Conservation (phyloP, 202 grass and related monocot genomes). For the Carex arenaria region DNA sequence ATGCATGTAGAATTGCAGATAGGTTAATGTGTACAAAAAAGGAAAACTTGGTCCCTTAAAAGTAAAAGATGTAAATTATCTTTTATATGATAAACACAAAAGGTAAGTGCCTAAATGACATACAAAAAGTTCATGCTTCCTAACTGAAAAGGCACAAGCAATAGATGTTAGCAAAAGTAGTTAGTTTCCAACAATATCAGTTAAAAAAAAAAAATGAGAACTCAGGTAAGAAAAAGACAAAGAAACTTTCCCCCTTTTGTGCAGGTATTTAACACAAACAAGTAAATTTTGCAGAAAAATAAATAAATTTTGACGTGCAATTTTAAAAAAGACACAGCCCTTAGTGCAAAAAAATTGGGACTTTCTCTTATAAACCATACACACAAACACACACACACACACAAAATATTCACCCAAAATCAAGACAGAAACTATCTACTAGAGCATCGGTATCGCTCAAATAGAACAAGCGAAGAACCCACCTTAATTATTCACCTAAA, state of each 20-base stretch:
- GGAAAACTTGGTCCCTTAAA: not conserved
- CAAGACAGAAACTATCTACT: not conserved
- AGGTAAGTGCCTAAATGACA: constrained; percentile 1
- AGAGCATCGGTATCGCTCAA: not conserved
- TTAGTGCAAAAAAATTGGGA: not conserved
- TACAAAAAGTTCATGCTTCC: not conserved
- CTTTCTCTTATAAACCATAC: not conserved
- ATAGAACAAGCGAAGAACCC: not conserved
- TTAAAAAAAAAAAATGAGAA: not conserved
- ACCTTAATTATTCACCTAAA: not conserved
- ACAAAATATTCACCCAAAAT: not conserved
- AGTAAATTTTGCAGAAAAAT: not conserved
- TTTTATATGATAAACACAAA: constrained; percentile 7
- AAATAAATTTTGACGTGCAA: not conserved
- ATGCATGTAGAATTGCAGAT: not conserved
- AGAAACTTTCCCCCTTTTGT: not conserved
- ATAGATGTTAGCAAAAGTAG: constrained; percentile 7
- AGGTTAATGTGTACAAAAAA: not conserved
- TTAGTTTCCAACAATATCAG: not conserved
- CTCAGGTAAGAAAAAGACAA: not conserved
- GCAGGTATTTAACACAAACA: not conserved
- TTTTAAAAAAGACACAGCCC: not conserved
- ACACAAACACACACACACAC: not conserved
- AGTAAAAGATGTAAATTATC: not conserved
- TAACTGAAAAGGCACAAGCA: not conserved